Base-by-base conservation (phyloP, 2,329 filamentous ascomycete genomes). In the Dactylellina leptospora region DNA sequence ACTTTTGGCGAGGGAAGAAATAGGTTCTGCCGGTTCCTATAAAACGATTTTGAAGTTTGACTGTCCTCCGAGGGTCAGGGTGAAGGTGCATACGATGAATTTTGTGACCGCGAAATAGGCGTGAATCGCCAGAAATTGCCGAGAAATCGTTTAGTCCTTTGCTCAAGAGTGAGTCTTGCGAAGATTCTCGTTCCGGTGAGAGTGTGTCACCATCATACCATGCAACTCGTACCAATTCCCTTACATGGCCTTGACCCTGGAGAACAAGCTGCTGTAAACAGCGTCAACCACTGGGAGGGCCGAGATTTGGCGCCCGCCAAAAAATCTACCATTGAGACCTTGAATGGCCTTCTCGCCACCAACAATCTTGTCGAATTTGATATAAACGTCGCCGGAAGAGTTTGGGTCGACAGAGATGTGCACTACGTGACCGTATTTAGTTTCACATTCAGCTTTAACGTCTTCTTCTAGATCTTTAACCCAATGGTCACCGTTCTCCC, bases 291-390 rank as follows among this genome's bases (percentile, higher is more conserved):
- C 92, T 80, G 93, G 95, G 75, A 92, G 90, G 77, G 93, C 95
- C 80, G 90, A 93, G 81, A 99, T 96, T 84, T 91, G 92, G 78
- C 89, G 87, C 78, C 91, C 91, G 79, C 92, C 95, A 81, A 99
- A 99, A 81, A 91, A 96, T 79, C 95, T 89, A 78, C 95, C 95
- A 81, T 99, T 97, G 74, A 99, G 87, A 79, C 95, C 95, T 81
- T 96, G 96, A 82, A 97, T 96, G 77, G 95, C 95, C 80, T 97
- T 97, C 82, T 97, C 92, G 79, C 93, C 93, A 77, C 93, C 93
- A 80, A 93, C 88, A 74, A 97, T 91, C 78, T 92, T 90, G 82
- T 96, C 92, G 83, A 99, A 99, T 81, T 99, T 99, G 80, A 99
- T 88, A 81, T 96, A 99, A 77, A 99, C 93, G 80, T 99, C 95